Base-by-base conservation (phyloP, 139 green algal species). In the Deuterostichococcus epilithicus region DNA sequence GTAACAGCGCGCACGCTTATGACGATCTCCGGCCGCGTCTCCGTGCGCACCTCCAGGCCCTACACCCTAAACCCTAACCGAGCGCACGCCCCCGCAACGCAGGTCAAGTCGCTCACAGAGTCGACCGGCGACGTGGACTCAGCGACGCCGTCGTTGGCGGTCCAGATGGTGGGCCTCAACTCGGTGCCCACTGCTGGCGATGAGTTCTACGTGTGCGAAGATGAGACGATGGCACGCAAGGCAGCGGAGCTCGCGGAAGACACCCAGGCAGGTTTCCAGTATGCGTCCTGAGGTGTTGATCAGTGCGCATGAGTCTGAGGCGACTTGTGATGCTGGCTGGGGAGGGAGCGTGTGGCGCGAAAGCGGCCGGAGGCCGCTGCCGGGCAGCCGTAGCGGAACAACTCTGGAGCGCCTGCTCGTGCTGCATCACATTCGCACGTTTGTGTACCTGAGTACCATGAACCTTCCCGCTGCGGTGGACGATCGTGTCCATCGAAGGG, bases 81-180 rank as follows among this genome's bases (percentile, higher is more conserved):
- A n/a, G n/a, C n/a, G 10, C 42, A 30, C 20, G 26, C 30, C 34
- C 2, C 26, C 28, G 52, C 28, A 3, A 3, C 77, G 72, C 79
- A 88, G 82, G 89, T 95, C 32, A 86, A 93, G n/a, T 75, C 79
- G 22, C 83, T 98, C 80, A 74, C 76, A 23, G 86, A 93, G 83
- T 84, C 86, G 52, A 67, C 77, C 23, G 91, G 90, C 20, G 77
- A 84, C 28, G 69, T 93, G 25, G 45, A 76, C 8, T 76, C 85
- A 26, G 94, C 93, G 0, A 91, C 90, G 1, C 94, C 96, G 8
- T 96, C 90, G 47, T 91, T 92, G 34, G 91, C 95, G 13, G 94
- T 97, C n/a, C 91, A 97, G 86, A 87, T 99, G 83, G 76, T 92
- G 20, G 95, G 95, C 8, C 88, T 98, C 23, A 91, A 91, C 78